Evolutionary conservation across 1,284 basidiomycete genomes (phyloP).

Genomic region (Austroboletus olivaceoglutinosus): DNA sequence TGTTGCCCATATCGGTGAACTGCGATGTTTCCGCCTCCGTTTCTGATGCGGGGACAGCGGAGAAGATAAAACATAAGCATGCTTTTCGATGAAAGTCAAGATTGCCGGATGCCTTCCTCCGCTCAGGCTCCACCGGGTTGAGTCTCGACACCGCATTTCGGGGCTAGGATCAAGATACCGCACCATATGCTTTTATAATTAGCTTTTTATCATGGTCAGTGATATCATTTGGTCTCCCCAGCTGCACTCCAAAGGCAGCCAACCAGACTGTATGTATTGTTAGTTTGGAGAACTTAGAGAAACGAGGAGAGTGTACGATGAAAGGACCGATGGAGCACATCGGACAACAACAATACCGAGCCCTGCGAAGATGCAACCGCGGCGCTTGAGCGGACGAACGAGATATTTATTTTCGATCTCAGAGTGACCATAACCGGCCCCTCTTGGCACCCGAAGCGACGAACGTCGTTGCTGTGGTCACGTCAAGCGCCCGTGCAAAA

Average conservation of each 20-base stretch:
- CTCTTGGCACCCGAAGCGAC: not conserved
- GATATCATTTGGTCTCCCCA: not conserved
- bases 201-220: not conserved
- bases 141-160: not conserved
- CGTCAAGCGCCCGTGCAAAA: not conserved
- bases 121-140: conserved; percentile 2
- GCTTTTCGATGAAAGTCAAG: not conserved
- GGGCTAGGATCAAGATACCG: not conserved
- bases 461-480: too few relatives aligned
- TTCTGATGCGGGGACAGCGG: conserved; percentile 16
- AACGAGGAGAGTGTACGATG: too few relatives aligned
- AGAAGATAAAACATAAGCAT: conserved; percentile 1
- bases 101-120: conserved; percentile 1
- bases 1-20: conserved; percentile 10
- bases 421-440: not conserved
- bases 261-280: too few relatives aligned
- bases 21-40: conserved; percentile 7
- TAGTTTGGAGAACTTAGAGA: too few relatives aligned
- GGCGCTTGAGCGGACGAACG: not conserved
- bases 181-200: not conserved
- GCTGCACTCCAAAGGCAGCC: too few relatives aligned
- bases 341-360: not conserved
- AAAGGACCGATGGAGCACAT: not conserved
- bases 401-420: not conserved
- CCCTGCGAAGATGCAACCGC: not conserved